A percentile compares a stretch with the other conserved stretches of the same genome.
Conservation (phyloP, 208 protist species). For the Porcisia hertigi region DNA sequence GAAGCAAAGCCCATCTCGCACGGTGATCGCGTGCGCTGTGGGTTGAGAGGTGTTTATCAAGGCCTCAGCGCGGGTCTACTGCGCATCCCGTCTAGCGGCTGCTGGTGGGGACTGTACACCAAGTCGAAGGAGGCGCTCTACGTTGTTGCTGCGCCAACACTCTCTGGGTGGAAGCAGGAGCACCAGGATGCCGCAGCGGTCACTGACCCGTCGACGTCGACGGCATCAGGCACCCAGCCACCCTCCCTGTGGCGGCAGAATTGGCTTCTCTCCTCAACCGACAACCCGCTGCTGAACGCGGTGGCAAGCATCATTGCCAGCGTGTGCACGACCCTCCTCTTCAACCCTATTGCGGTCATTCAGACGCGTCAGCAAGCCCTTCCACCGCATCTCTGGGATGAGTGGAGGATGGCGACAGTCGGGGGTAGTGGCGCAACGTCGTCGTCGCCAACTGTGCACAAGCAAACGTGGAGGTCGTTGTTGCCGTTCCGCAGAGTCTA, state of each 20-base stretch:
- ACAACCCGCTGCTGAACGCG: constrained; percentile 83
- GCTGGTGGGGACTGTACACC: constrained; percentile 86
- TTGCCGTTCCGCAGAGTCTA: constrained; percentile 35
- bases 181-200: background rate
- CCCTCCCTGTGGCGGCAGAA: constrained; percentile 54
- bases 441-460: background rate
- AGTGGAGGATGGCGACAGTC: background rate
- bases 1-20: background rate
- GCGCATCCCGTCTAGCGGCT: constrained; percentile 74
- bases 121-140: constrained; percentile 75
- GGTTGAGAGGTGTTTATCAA: constrained; percentile 66
- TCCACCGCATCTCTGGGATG: constrained; percentile 30
- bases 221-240: background rate
- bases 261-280: constrained; percentile 74
- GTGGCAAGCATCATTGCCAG: constrained; percentile 66
- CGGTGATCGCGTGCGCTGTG: constrained; percentile 19
- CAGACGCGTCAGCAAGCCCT: constrained; percentile 81
- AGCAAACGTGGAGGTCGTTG: constrained; percentile 16
- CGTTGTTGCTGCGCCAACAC: constrained; percentile 46
- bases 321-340: constrained; percentile 61
- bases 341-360: constrained; percentile 84
- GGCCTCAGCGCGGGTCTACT: constrained; percentile 68
- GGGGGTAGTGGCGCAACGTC: background rate
- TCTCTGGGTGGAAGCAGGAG: constrained; percentile 54
- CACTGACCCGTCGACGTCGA: background rate